These are phyloP conservation scores for Diplocarpon mali DNA, from an alignment of 2,329 filamentous ascomycete genomes.

Conservation along the genomic window DNA sequence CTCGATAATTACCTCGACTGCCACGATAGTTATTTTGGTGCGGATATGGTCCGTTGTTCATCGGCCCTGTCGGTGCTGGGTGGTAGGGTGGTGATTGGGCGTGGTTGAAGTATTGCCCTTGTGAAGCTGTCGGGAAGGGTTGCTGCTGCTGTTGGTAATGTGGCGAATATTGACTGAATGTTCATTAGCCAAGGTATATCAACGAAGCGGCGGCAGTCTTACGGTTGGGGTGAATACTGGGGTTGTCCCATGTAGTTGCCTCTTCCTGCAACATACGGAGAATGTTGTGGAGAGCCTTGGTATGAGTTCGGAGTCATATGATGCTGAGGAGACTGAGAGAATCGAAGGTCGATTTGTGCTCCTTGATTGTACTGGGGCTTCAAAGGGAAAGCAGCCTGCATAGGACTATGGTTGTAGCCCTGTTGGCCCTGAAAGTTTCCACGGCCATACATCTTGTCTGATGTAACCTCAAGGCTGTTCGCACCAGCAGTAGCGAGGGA, in stretches of 20 bases:
- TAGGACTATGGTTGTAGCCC: conserved; percentile 29
- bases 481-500: conserved; percentile 10
- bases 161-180: conserved; percentile 49
- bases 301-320: conserved; percentile 42
- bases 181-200: conserved; percentile 21
- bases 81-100: conserved; percentile 35
- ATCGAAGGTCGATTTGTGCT: conserved; percentile 29
- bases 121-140: conserved; percentile 41
- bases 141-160: conserved; percentile 50
- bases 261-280: conserved; percentile 45
- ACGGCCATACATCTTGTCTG: conserved; percentile 28
- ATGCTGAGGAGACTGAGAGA: conserved; percentile 47
- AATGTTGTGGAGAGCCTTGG: conserved; percentile 51
- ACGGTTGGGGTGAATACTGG: conserved; percentile 38
- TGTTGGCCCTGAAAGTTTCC: conserved; percentile 27
- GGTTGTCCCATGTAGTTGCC: conserved; percentile 38
- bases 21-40: conserved; percentile 25
- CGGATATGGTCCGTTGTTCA: conserved; percentile 40
- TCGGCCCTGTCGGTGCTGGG: conserved; percentile 42
- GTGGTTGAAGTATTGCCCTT: conserved; percentile 41
- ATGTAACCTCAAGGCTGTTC: conserved; percentile 28
- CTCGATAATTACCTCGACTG: conserved; percentile 49
- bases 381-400: conserved; percentile 28
- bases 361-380: conserved; percentile 29
- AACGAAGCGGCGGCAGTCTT: conserved; percentile 27